Percentiles rank a stretch among this genome's conserved stretches.
Conservation (phyloP, 2,329 filamentous ascomycete genomes). For the Fonsecaea multimorphosa region DNA sequence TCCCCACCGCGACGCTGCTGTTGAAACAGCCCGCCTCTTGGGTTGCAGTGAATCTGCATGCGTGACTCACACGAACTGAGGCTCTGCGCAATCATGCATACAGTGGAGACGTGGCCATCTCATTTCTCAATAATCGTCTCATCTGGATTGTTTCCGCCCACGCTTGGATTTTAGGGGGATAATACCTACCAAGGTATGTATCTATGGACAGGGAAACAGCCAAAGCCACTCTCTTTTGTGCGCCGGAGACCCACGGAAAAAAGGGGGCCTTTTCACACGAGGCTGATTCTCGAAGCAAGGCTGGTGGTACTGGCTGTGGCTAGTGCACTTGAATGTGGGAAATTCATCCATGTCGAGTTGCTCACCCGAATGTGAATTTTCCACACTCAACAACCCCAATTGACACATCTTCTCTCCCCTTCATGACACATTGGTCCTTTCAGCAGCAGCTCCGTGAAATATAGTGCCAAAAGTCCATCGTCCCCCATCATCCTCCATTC, state of each 20-base stretch:
- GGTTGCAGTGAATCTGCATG: slow-evolving; percentile 5
- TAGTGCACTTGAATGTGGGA: too few relatives aligned
- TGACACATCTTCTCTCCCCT: too few relatives aligned
- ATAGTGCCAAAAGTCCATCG: too few relatives aligned
- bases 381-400: too few relatives aligned
- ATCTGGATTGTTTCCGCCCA: neutral
- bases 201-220: too few relatives aligned
- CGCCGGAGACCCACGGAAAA: neutral
- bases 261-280: neutral
- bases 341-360: too few relatives aligned
- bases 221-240: neutral
- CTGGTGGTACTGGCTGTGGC: neutral
- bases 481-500: too few relatives aligned
- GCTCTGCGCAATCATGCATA: slow-evolving; percentile 7
- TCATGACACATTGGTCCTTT: neutral
- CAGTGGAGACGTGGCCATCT: neutral
- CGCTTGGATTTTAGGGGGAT: neutral
- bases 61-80: slow-evolving; percentile 5
- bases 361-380: too few relatives aligned
- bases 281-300: neutral
- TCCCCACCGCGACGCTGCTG: neutral
- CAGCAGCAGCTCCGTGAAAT: too few relatives aligned
- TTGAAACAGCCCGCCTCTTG: neutral
- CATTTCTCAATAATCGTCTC: neutral
- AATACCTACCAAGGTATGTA: too few relatives aligned